Conservation (phyloP, 352 stramenopile genomes). For the Elongisporangium undulatum region DNA sequence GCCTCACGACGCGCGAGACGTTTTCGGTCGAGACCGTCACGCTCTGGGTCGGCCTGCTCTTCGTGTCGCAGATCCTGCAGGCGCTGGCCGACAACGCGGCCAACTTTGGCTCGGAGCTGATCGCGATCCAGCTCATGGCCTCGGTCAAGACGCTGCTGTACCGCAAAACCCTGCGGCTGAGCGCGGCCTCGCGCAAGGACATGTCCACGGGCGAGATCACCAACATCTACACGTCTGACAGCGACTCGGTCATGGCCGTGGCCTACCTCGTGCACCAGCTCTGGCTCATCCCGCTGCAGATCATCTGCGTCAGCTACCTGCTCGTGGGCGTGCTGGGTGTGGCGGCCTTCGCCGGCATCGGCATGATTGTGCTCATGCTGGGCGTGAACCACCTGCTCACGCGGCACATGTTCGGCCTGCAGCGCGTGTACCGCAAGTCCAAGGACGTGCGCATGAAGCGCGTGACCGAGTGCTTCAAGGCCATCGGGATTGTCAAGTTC, state of each 20-base stretch:
- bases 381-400: slow-evolving; percentile 31
- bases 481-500: slow-evolving; percentile 92
- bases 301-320: slow-evolving; percentile 37
- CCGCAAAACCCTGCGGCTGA: slow-evolving; percentile 45
- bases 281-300: slow-evolving; percentile 57
- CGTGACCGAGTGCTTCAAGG: slow-evolving; percentile 55
- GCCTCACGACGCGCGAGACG: slow-evolving; percentile 15
- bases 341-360: slow-evolving; percentile 30
- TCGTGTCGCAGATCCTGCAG: slow-evolving; percentile 48
- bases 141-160: slow-evolving; percentile 51
- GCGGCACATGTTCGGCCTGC: slow-evolving; percentile 20
- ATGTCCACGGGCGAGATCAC: slow-evolving; percentile 54
- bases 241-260: slow-evolving; percentile 29
- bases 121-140: slow-evolving; percentile 50
- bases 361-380: slow-evolving; percentile 31
- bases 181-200: slow-evolving; percentile 22
- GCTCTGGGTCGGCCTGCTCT: slow-evolving; percentile 35
- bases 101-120: slow-evolving; percentile 38
- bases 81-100: slow-evolving; percentile 45
- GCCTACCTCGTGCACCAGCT: slow-evolving; percentile 52
- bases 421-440: slow-evolving; percentile 21
- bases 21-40: slow-evolving; percentile 17
- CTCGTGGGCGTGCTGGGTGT: slow-evolving; percentile 36
- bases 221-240: slow-evolving; percentile 64
- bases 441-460: slow-evolving; percentile 56